Base-by-base conservation (phyloP, 345 rosid genomes). In the Eucalyptus albens region DNA sequence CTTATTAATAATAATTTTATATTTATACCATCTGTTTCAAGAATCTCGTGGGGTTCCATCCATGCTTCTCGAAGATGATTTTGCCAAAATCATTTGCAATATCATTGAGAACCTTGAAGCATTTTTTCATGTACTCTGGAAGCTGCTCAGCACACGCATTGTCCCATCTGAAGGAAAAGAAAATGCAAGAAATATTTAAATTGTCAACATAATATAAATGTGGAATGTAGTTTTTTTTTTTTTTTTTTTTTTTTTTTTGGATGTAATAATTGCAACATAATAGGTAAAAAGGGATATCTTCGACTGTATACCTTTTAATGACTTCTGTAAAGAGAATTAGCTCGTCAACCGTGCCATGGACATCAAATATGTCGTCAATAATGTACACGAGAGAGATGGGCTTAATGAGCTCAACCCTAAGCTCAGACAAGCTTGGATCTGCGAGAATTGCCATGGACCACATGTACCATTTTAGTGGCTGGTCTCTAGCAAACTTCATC, bases 281-380 rank as follows among this genome's bases (percentile, higher is more conserved):
- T 59, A 59, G 15, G 65, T 55, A 55, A 55, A 55, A 55, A 7
- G 59, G 26, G 24, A 8, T 55, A 55, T 55, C 11, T 55, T 7
- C 11, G 0, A 8, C 1, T 55, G 2, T 55, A 55, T 55, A 55
- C 59, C 59, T 55, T 55, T 55, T 55, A 55, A 55, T 55, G 59
- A 21, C 26, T 19, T 21, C 59, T 55, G 26, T 55, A 55, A 55
- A 55, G 24, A 55, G 59, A 55, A 21, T 55, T 55, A 55, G 11
- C 2, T 55, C 26, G 0, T 55, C 59, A 21, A 55, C 92, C 0
- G 92, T 86, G 22, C 95, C 96, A 65, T 90, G 89, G 55, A 94
- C 92, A 80, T 94, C 93, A 21, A 93, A 96, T 86, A 96, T 90
- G 67, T 95, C 96, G 87, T 96, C 96, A 2, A 94, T 92, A 50